Conservation (phyloP, 2,329 filamentous ascomycete genomes). For the Fusarium pseudocircinatum region DNA sequence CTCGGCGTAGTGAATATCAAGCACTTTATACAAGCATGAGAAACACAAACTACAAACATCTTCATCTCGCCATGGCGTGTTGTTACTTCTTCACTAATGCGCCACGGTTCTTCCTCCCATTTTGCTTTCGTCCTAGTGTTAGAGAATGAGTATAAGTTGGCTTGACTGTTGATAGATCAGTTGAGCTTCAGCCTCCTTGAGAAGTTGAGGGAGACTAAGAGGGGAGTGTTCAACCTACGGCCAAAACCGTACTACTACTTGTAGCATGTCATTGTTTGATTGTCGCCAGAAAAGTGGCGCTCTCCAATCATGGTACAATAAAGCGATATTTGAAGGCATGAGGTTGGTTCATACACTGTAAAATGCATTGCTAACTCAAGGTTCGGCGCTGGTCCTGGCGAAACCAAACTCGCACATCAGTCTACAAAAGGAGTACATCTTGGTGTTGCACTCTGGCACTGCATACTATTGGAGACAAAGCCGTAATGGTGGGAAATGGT, state of each 20-base stretch:
- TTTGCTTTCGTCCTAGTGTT: conserved; percentile 16
- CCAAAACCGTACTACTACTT: neutral
- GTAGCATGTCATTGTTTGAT: neutral
- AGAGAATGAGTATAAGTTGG: neutral
- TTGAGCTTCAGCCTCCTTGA: conserved; percentile 10
- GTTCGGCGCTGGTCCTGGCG: conserved; percentile 37
- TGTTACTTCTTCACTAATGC: neutral
- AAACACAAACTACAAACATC: neutral
- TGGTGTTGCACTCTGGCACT: conserved; percentile 23
- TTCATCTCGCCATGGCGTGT: neutral
- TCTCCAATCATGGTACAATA: neutral
- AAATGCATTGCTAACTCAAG: conserved; percentile 33
- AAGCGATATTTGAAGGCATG: conserved; percentile 7
- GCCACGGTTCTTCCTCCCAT: conserved; percentile 12
- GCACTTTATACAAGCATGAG: neutral
- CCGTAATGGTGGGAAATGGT: conserved; percentile 29
- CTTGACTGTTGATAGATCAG: conserved; percentile 2
- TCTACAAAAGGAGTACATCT: conserved; percentile 12
- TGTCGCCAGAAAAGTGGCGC: conserved; percentile 18
- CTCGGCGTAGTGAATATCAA: neutral
- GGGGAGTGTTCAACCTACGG: conserved; percentile 7
- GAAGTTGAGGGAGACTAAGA: neutral
- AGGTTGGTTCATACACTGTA: conserved; percentile 22
- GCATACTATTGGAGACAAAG: conserved; percentile 6
- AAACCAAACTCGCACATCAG: conserved; percentile 34